These are phyloP conservation scores for Oenanthe sinensis DNA, from an alignment of 129 eudicot species.

Conservation along the genomic window DNA sequence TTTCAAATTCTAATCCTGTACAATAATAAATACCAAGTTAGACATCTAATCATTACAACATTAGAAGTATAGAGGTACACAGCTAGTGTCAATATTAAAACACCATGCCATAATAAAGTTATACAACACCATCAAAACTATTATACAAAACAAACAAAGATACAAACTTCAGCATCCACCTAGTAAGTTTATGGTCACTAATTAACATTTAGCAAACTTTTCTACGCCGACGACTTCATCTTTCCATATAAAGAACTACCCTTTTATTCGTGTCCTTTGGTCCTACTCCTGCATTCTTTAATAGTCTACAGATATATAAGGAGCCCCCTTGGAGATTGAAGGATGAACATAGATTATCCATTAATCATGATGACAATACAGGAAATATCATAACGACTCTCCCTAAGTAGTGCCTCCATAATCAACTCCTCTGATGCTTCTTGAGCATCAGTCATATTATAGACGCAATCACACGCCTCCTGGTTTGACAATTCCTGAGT, in stretches of 20 bases:
- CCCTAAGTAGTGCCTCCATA: slow-evolving; percentile 24
- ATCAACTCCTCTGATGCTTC: slow-evolving; percentile 24
- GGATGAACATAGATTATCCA: not conserved
- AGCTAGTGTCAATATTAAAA: too few species aligned
- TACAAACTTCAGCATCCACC: not conserved
- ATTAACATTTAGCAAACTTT: not conserved
- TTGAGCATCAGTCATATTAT: slow-evolving; percentile 12
- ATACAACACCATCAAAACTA: not conserved
- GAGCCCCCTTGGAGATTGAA: not conserved
- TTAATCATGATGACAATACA: slow-evolving; percentile 26
- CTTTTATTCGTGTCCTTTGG: not conserved
- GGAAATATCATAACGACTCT: slow-evolving; percentile 29
- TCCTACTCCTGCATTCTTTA: not conserved
- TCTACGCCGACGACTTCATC: not conserved
- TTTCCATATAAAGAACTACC: not conserved
- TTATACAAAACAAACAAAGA: not conserved
- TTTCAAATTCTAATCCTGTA: too few species aligned
- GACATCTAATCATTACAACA: too few species aligned
- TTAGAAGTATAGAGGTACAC: too few species aligned
- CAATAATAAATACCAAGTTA: too few species aligned
- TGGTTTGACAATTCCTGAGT: slow-evolving; percentile 36
- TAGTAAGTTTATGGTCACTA: not conserved
- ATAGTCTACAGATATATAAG: not conserved
- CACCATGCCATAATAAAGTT: not conserved
- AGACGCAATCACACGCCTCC: slow-evolving; percentile 29